These are phyloP conservation scores for Globisporangium splendens DNA, from an alignment of 352 stramenopile species.

Conservation along the genomic window DNA sequence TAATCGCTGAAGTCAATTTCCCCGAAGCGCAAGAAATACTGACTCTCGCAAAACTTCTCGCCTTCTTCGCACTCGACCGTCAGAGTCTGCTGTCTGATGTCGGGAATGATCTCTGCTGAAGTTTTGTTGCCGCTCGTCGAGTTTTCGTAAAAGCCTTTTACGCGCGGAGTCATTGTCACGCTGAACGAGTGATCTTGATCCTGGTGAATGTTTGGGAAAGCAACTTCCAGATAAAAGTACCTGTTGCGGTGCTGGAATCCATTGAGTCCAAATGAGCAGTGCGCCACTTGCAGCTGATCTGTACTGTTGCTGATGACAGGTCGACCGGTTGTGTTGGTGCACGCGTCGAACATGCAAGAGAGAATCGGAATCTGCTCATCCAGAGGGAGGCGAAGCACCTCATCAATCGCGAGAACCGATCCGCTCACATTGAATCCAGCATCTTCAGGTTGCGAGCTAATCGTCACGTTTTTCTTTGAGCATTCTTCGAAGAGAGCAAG, in stretches of 20 bases:
- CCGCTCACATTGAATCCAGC: slow-evolving; percentile 15
- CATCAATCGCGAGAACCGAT: slow-evolving; percentile 32
- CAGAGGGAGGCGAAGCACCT: slow-evolving; percentile 30
- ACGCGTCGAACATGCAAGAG: slow-evolving; percentile 52
- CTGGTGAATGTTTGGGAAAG: slow-evolving; percentile 41
- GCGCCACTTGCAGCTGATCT: slow-evolving; percentile 31
- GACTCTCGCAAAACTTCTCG: slow-evolving; percentile 27
- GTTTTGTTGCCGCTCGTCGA: slow-evolving; percentile 27
- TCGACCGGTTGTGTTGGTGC: slow-evolving; percentile 37
- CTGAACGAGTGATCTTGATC: slow-evolving; percentile 31
- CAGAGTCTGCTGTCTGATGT: slow-evolving; percentile 27
- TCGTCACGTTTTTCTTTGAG: slow-evolving; percentile 13
- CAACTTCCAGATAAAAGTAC: slow-evolving; percentile 59
- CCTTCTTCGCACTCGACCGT: slow-evolving; percentile 32
- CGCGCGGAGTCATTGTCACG: slow-evolving; percentile 50
- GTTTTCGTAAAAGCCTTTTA: slow-evolving; percentile 46
- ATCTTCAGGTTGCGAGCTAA: not conserved
- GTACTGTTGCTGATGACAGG: slow-evolving; percentile 24
- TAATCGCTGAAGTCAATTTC: slow-evolving; percentile 58
- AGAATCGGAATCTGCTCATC: slow-evolving; percentile 30
- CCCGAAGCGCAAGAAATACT: slow-evolving; percentile 51
- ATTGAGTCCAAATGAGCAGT: slow-evolving; percentile 59
- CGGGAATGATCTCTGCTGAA: slow-evolving; percentile 31
- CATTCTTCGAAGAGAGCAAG: slow-evolving; percentile 31
- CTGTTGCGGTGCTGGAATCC: slow-evolving; percentile 45